phyloP scores from a whole-genome alignment of 176 grass and related monocot genomes.

The Calamus simplicifolius region DNA sequence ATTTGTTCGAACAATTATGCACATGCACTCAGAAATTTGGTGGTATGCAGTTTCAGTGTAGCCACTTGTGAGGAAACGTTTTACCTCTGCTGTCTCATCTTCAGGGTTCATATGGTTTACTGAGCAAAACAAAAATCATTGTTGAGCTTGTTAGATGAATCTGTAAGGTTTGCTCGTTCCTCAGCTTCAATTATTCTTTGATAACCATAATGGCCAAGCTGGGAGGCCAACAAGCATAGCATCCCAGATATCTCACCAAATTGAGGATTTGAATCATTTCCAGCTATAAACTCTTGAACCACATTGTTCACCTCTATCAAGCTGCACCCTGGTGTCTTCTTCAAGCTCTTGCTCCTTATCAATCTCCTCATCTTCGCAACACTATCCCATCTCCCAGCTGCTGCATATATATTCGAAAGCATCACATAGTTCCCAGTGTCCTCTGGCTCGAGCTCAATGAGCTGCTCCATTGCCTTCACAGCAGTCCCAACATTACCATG shows the following conservation, averaged over 20 bases:
- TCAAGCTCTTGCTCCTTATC: conserved; percentile 34
- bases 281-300: conserved; percentile 48
- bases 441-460: conserved; percentile 33
- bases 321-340: conserved; percentile 58
- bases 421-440: conserved; percentile 49
- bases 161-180: neutral
- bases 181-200: neutral
- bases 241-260: conserved; percentile 23
- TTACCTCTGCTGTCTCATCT: no score
- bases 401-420: conserved; percentile 46
- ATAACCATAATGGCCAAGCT: conserved; percentile 17
- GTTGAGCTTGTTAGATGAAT: neutral
- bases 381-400: conserved; percentile 25
- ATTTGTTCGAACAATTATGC: no score
- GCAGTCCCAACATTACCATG: conserved; percentile 35
- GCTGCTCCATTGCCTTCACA: conserved; percentile 24
- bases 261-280: conserved; percentile 30
- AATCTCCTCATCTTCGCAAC: conserved; percentile 37
- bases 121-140: no score
- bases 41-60: no score
- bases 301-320: conserved; percentile 60
- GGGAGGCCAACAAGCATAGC: conserved; percentile 22
- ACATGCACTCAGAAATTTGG: no score
- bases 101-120: no score
- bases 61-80: no score